Base-by-base conservation (phyloP, 768 basidiomycete species). In the Symmetrospora coprosmae region DNA sequence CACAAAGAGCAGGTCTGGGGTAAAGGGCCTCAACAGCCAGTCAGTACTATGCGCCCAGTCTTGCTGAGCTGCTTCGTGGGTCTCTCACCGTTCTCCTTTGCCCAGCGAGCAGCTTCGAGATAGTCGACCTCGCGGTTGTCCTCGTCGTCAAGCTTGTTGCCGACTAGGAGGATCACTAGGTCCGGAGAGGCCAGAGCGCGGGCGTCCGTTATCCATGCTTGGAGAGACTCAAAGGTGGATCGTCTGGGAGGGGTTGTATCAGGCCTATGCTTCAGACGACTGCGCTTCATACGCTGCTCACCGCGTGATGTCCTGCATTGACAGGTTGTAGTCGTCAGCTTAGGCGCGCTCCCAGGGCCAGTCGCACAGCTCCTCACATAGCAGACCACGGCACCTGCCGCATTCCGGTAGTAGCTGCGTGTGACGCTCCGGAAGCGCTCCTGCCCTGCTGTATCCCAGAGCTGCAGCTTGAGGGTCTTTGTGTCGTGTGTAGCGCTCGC, bases 381-480 rank as follows among this genome's bases (percentile, higher is more conserved):
- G 31, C 50, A 30, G 65, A 50, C 51, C 49, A 60, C 64, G 60
- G 61, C 59, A 61, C 58, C 51, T 65, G 59, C 49, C n/a, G 55
- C 17, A 40, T 35, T 61, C 67, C 94, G 84, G 75, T 99, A 99
- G 77, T 97, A 99, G 4, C 94, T 94, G 45, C 97, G 91, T 27
- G 94, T 94, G 19, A 99, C 82, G 13, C 91, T 96, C 74, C 97
- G 92, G 81, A 99, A 99, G 49, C 94, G 87, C 74, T 99, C 94
- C 75, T 99, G 94, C 28, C 94, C 94, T 14, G 94, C 94, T 49
- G 94, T 99, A 71, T 99, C 94, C 94, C 94, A 99, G 48, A 99
- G 78, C 89, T 97, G 94, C 37, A 96, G 79, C 73, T 94, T 96
- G 66, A 69, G 59, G 3, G 67, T 69, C 55, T 66, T 67, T 9